phyloP scores from a whole-genome alignment of 345 rosid species.

The Melastoma malabathricum region DNA sequence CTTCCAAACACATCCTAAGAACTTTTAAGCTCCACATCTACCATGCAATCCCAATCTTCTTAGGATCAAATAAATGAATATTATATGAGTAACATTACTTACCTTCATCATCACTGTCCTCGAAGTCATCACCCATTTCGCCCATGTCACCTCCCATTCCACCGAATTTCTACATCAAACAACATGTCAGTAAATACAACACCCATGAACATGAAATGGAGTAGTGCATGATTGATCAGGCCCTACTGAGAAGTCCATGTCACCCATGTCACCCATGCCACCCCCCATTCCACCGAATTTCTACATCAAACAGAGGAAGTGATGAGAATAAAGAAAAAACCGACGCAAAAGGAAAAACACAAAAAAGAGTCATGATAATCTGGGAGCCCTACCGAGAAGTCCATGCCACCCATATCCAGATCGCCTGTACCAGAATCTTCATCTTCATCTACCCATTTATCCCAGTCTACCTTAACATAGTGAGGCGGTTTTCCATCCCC shows the following conservation, averaged over 20 bases:
- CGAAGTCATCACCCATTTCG: constrained; percentile 62
- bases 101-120: constrained; percentile 92
- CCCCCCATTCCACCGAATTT: no score
- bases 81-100: constrained; percentile 4
- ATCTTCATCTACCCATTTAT: constrained; percentile 89
- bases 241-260: constrained; percentile 71
- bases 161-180: constrained; percentile 23
- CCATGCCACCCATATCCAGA: constrained; percentile 61
- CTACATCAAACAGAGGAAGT: no score
- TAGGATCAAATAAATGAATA: no score
- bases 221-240: background rate
- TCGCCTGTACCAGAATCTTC: constrained; percentile 24
- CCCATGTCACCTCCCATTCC: constrained; percentile 29
- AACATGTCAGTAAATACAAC: constrained; percentile 1
- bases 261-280: constrained; percentile 69
- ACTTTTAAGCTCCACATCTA: no score
- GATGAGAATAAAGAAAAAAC: background rate
- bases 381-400: constrained; percentile 43
- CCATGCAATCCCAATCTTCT: no score
- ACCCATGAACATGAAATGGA: background rate
- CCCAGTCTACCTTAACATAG: constrained; percentile 83
- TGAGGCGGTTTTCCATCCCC: constrained; percentile 58
- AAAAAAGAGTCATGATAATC: background rate
- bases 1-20: no score
- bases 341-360: background rate